Base-by-base conservation (phyloP, 2,329 filamentous ascomycete genomes). In the Rutstroemia sp. region DNA sequence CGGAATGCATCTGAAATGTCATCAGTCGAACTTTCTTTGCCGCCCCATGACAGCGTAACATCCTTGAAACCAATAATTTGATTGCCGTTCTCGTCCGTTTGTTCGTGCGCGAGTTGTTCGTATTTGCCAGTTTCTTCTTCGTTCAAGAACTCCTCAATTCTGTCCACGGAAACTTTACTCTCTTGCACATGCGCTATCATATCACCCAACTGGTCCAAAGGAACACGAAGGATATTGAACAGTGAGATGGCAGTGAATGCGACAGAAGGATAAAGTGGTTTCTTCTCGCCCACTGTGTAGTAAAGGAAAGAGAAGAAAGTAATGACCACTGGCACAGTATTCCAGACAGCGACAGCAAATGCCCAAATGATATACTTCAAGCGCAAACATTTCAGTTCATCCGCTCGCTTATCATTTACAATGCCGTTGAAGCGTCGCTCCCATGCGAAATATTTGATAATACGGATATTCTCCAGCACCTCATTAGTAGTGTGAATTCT, bases 361-460 rank as follows among this genome's bases (percentile, higher is more conserved):
- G 92, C 89, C 92, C 92, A 99, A 40, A 97, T 77, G 61, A 96
- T 83, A 73, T 95, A 99, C 58, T 92, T 83, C 40, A 81, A 82
- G 57, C 91, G 86, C 54, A 99, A 73, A 34, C 89, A 83, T 64
- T 81, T 84, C 51, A 99, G 78, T 71, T 99, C 94, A 3, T 77
- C 77, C 45, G 78, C 78, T 60, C 94, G 84, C 74, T 96, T 96
- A 70, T 96, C 92, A 59, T 95, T 88, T 36, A 99, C 90, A 54
- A 89, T 84, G 21, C 83, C 81, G 57, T 88, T 83, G 69, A 96
- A 99, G 2, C 92, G 87, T 65, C 91, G 84, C 71, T 99, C 94
- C 94, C 94, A 99, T 0, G 94, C 92, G 70, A 99, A 99, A 72
- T 94, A 99, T 70, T 99, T 99, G 81, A 99, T 97, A 70, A 99